These are phyloP conservation scores for Ophiostoma ulmi DNA, from an alignment of 2,329 filamentous ascomycete genomes.

Conservation along the genomic window DNA sequence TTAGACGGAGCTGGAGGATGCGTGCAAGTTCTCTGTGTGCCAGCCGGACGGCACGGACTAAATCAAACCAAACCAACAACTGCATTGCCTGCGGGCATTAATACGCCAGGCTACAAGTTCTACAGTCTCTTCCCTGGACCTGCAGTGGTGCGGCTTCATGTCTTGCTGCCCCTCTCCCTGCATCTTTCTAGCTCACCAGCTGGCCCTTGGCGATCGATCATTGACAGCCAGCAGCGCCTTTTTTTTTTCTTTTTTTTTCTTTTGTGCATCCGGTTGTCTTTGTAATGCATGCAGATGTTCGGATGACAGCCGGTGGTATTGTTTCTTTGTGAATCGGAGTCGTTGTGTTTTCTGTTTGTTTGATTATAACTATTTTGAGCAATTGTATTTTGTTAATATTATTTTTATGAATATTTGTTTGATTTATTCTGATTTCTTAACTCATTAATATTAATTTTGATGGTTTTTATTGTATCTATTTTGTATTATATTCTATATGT, in stretches of 20 bases:
- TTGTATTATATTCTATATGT: too few relatives aligned
- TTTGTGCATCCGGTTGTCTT: background rate
- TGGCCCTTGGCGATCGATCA: background rate
- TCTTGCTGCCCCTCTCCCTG: slow-evolving; percentile 10
- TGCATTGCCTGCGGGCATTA: too few relatives aligned
- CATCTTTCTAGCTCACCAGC: background rate
- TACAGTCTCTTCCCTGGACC: background rate
- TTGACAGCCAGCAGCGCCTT: background rate
- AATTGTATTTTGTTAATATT: background rate
- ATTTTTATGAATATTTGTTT: background rate
- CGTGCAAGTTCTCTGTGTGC: background rate
- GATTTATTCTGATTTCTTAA: background rate
- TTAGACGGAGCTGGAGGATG: too few relatives aligned
- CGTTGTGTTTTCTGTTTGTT: background rate
- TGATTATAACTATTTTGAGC: background rate
- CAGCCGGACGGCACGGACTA: background rate
- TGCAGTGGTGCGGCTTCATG: background rate
- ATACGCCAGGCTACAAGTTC: background rate
- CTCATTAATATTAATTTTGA: too few relatives aligned
- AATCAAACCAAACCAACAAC: background rate
- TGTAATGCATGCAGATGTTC: background rate
- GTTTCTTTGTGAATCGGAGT: background rate
- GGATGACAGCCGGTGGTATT: background rate
- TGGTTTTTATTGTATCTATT: too few relatives aligned
- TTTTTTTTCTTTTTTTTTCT: background rate